Conservation (phyloP, 2,329 filamentous ascomycete genomes). For the Paecilomyces dactylethromorphus region DNA sequence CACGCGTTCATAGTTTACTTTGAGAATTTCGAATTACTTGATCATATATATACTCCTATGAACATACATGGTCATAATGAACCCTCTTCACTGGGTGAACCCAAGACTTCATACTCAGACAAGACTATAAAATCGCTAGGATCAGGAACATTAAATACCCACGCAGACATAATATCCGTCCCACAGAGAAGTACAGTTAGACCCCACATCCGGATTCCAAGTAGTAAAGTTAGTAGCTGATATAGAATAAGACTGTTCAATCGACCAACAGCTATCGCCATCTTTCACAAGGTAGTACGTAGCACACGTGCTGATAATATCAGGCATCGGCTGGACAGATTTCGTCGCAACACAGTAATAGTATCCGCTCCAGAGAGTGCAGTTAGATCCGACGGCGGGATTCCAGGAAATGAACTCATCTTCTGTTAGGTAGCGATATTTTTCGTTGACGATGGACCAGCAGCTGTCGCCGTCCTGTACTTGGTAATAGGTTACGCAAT, state of each 20-base stretch:
- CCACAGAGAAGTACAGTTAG: conserved; percentile 12
- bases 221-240: conserved; percentile 7
- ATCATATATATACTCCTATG: too few species aligned
- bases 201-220: conserved; percentile 17
- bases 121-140: too few species aligned
- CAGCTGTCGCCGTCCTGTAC: conserved; percentile 9
- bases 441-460: conserved; percentile 5
- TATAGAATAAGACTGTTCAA: conserved; percentile 12
- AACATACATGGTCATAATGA: too few species aligned
- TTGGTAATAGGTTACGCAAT: conserved; percentile 11
- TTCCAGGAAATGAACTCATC: conserved; percentile 21
- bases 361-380: conserved; percentile 17
- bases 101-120: too few species aligned
- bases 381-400: conserved; percentile 19
- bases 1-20: too few species aligned
- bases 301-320: conserved; percentile 15
- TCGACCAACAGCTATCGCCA: conserved; percentile 16
- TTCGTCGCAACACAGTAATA: conserved; percentile 14
- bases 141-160: conserved; percentile 34
- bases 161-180: conserved; percentile 17
- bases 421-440: conserved; percentile 8
- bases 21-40: too few species aligned
- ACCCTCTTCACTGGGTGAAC: too few species aligned
- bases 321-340: background rate
- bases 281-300: conserved; percentile 15